phyloP scores from a whole-genome alignment of 306 rosid species.

The Quercus engelmannii region DNA sequence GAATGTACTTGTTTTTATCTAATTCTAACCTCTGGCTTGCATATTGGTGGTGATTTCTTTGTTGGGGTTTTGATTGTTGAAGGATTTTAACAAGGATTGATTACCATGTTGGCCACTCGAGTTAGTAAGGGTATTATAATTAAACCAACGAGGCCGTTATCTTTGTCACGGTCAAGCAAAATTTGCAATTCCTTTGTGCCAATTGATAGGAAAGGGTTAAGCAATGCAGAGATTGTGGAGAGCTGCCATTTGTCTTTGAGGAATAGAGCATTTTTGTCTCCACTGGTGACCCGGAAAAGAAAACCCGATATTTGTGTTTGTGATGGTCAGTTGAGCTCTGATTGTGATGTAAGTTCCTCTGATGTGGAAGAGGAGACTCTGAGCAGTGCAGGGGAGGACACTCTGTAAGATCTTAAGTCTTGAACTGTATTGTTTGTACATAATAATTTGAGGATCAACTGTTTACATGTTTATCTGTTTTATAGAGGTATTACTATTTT shows the following conservation, averaged over 20 bases:
- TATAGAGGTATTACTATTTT: not conserved
- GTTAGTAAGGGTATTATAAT: conserved; percentile 2
- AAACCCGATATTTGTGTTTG: conserved; percentile 22
- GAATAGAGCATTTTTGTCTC: not conserved
- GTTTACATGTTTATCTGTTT: not conserved
- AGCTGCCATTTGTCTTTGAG: conserved; percentile 14
- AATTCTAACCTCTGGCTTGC: not conserved
- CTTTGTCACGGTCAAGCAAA: not conserved
- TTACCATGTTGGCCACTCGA: conserved; percentile 31
- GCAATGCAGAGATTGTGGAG: conserved; percentile 21
- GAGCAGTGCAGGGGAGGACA: conserved; percentile 17
- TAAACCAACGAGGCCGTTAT: conserved; percentile 9
- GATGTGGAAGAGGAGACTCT: conserved; percentile 31
- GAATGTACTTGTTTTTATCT: not conserved
- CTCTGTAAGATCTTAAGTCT: conserved; percentile 41
- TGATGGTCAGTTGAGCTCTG: conserved; percentile 37
- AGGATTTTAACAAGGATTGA: not conserved
- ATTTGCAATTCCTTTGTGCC: conserved; percentile 6
- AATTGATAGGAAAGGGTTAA: conserved; percentile 21
- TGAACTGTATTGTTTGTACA: not conserved
- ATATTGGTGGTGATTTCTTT: not conserved
- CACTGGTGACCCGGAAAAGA: conserved; percentile 29
- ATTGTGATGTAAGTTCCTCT: conserved; percentile 24
- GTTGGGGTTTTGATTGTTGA: not conserved
- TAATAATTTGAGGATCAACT: not conserved